These are phyloP conservation scores for Croton setiger DNA, from an alignment of 441 rosid genomes.

Conservation along the genomic window DNA sequence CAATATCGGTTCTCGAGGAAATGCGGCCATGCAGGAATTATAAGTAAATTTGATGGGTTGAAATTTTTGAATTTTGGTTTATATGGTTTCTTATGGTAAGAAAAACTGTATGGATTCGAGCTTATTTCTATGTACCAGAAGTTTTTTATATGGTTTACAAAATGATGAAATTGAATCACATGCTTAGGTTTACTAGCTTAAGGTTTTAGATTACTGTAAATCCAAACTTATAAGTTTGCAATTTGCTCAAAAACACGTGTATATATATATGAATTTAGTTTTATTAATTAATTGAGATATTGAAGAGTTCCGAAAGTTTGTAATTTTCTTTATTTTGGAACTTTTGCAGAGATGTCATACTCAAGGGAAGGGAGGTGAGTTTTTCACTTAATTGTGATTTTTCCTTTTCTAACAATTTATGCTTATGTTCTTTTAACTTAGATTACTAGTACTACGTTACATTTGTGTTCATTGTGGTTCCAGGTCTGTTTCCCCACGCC, in stretches of 20 bases:
- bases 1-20: too few species aligned
- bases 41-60: not conserved
- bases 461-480: conserved; percentile 4
- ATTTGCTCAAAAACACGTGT: too few species aligned
- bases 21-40: not conserved
- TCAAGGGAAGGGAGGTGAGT: conserved; percentile 48
- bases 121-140: not conserved
- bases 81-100: not conserved
- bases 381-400: not conserved
- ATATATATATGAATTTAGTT: not conserved
- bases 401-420: not conserved
- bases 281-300: not conserved
- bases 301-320: conserved; percentile 2
- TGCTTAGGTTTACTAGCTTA: not conserved
- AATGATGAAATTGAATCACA: not conserved
- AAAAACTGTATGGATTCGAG: not conserved
- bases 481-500: conserved; percentile 43
- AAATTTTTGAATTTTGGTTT: not conserved
- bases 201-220: not conserved
- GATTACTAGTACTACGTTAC: not conserved
- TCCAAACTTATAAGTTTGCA: too few species aligned
- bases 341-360: conserved; percentile 33
- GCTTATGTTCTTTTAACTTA: not conserved
- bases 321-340: not conserved
- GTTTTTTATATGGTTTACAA: not conserved